Percentiles rank a stretch among this genome's conserved stretches.
These are phyloP conservation scores for Alternaria postmessia DNA, from an alignment of 2,329 filamentous ascomycete species.

Conservation along the genomic window DNA sequence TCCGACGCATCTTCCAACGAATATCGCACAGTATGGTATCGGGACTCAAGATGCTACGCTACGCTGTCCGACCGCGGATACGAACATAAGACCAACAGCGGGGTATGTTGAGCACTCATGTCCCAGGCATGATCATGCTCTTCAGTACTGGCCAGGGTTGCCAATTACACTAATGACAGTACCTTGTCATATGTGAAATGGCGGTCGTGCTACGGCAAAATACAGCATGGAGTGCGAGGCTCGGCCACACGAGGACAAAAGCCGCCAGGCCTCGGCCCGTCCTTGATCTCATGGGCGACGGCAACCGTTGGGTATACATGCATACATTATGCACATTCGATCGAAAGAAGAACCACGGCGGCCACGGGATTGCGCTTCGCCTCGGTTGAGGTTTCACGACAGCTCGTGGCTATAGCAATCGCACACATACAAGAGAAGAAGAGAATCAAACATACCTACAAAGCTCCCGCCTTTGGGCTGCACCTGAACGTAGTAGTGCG, in stretches of 20 bases:
- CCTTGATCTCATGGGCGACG: slow-evolving; percentile 9
- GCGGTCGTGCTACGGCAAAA: slow-evolving; percentile 13
- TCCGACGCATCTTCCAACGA: not conserved
- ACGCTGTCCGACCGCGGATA: slow-evolving; percentile 5
- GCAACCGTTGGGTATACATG: slow-evolving; percentile 13
- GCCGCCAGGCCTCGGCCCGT: not conserved
- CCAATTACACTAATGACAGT: not conserved
- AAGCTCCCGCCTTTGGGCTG: slow-evolving; percentile 73
- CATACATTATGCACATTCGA: slow-evolving; percentile 6
- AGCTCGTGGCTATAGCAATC: slow-evolving; percentile 2
- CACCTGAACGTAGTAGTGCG: slow-evolving; percentile 86
- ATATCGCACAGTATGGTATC: not conserved
- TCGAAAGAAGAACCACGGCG: slow-evolving; percentile 3
- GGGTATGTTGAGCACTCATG: not conserved
- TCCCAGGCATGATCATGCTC: slow-evolving; percentile 2
- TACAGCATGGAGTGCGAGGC: slow-evolving; percentile 10
- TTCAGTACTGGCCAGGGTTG: slow-evolving; percentile 1
- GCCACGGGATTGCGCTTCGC: slow-evolving; percentile 10
- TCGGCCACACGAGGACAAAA: slow-evolving; percentile 7
- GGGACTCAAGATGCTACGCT: not conserved
- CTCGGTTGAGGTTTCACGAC: slow-evolving; percentile 3
- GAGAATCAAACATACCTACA: slow-evolving; percentile 65
- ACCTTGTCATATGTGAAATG: slow-evolving; percentile 8
- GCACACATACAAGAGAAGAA: slow-evolving; percentile 2
- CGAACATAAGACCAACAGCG: not conserved